Evolutionary conservation across 495 filamentous ascomycete species (phyloP).

Genomic region (Podospora pseudopauciseta): DNA sequence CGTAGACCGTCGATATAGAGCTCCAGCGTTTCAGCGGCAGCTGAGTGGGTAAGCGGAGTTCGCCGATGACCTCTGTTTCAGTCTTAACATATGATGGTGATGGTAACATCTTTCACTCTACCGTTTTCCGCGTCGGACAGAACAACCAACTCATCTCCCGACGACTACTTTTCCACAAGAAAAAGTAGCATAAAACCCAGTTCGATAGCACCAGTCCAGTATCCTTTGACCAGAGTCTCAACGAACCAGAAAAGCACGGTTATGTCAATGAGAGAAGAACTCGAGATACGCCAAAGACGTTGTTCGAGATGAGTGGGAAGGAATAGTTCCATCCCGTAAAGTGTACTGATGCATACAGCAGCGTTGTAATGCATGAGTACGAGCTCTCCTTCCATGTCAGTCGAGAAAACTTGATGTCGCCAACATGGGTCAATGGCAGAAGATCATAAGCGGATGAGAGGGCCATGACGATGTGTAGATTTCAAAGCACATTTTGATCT

Average conservation of each 20-base stretch:
- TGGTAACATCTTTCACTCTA: too few relatives aligned
- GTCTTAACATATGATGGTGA: too few relatives aligned
- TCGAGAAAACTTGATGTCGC: not conserved
- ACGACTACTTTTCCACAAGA: too few relatives aligned
- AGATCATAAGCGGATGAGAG: not conserved
- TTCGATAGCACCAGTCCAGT: not conserved
- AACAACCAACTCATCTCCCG: too few relatives aligned
- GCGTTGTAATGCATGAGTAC: not conserved
- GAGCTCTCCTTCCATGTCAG: not conserved
- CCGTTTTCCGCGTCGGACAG: too few relatives aligned
- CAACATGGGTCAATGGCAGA: not conserved
- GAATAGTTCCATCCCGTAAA: not conserved
- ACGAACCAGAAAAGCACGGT: not conserved
- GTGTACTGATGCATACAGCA: too few relatives aligned
- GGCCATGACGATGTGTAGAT: not conserved
- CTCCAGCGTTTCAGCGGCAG: too few relatives aligned
- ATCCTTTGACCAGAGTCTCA: not conserved
- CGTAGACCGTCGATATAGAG: too few relatives aligned
- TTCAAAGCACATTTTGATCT: not conserved
- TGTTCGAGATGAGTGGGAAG: not conserved
- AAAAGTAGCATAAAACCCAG: not conserved
- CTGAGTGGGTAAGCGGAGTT: not conserved
- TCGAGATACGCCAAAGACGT: not conserved
- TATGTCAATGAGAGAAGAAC: not conserved
- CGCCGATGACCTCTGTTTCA: constrained; percentile 10